Conservation (phyloP, 106 monocot genomes). For the Phalaenopsis equestris region DNA sequence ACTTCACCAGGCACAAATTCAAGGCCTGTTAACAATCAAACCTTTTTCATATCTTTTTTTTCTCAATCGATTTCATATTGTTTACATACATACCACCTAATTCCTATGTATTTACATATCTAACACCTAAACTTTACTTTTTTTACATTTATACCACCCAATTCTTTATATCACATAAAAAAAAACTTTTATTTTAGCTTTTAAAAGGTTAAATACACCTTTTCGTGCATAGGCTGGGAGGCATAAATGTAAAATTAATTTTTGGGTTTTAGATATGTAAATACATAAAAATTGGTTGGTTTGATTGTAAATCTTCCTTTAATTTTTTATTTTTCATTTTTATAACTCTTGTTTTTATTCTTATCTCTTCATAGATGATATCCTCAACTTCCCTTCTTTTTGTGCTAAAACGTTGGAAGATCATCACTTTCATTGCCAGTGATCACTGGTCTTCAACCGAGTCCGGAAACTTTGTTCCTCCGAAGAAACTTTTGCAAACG, state of each 20-base stretch:
- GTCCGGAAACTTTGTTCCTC: slow-evolving; percentile 50
- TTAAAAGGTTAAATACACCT: no score
- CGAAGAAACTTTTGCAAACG: slow-evolving; percentile 57
- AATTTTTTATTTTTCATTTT: slow-evolving; percentile 1
- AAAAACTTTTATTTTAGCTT: no score
- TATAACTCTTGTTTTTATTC: neutral
- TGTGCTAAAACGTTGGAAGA: slow-evolving; percentile 58
- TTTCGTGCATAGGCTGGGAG: no score
- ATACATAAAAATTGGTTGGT: no score
- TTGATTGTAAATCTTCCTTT: no score
- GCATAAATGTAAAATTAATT: no score
- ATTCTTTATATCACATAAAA: no score
- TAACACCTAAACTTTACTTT: no score
- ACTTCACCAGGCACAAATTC: neutral
- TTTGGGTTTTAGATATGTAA: no score
- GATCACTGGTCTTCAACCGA: slow-evolving; percentile 51
- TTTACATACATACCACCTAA: no score
- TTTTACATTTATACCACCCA: no score
- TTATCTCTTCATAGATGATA: slow-evolving; percentile 62
- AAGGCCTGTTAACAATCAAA: slow-evolving; percentile 1
- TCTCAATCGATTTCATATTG: neutral
- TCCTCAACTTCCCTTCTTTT: slow-evolving; percentile 68
- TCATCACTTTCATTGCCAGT: slow-evolving; percentile 66
- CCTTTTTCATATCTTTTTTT: neutral
- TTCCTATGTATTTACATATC: no score